Evolutionary conservation across 2,329 filamentous ascomycete species (phyloP).

Genomic region (Scedosporium dehoogii): DNA sequence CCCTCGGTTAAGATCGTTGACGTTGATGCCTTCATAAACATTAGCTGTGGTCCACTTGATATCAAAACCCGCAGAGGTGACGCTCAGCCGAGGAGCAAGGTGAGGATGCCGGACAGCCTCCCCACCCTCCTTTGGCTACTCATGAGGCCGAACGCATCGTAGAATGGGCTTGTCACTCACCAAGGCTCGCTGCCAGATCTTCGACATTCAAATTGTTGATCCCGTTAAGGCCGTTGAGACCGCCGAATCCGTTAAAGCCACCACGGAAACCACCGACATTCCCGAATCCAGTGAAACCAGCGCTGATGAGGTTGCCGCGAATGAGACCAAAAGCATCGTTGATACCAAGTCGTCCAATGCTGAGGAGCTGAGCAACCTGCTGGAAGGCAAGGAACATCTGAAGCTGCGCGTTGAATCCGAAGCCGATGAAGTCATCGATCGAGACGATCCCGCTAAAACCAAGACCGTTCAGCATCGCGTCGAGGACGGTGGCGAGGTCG

Average conservation of each 20-base stretch:
- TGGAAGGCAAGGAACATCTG: conserved; percentile 13
- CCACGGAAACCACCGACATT: neutral
- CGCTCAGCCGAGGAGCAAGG: neutral
- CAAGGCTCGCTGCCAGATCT: neutral
- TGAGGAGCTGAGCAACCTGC: conserved; percentile 12
- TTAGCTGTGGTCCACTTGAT: neutral
- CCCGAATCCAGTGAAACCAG: conserved; percentile 5
- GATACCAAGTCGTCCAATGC: conserved; percentile 9
- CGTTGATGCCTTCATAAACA: neutral
- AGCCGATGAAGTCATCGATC: conserved; percentile 16
- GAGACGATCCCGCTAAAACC: conserved; percentile 17
- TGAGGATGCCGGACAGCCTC: too few relatives aligned
- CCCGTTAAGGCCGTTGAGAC: neutral
- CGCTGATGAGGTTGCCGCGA: conserved; percentile 8
- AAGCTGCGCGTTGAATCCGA: conserved; percentile 18
- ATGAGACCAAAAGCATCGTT: conserved; percentile 2
- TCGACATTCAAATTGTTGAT: neutral
- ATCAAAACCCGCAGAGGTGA: too few relatives aligned
- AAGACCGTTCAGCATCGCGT: conserved; percentile 16
- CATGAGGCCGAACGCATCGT: neutral
- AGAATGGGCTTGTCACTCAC: neutral
- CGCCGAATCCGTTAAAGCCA: neutral
- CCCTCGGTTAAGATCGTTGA: neutral
- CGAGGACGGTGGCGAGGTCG: conserved; percentile 10
- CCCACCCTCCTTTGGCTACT: too few relatives aligned